Evolutionary conservation across 768 basidiomycete genomes (phyloP), one percentile per base, ranked within the genome.

Genomic region (Boletus speciosus): DNA sequence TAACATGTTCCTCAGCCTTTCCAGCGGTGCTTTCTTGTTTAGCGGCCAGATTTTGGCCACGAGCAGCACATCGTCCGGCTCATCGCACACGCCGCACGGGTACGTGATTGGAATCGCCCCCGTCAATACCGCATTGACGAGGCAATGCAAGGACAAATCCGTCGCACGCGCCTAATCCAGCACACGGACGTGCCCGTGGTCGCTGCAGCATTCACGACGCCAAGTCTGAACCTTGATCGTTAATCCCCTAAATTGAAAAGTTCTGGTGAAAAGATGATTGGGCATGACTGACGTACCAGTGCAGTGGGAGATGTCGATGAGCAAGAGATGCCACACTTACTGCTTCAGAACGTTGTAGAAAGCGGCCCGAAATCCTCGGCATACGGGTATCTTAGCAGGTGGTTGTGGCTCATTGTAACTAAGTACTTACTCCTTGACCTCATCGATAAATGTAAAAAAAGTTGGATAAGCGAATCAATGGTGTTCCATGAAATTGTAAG

Each of bases 11-110:
- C 39, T 47, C 11, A 49, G 6, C 38, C 41, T 21, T 41, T 36
- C 4, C 21, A 56, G 59, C 51, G 5, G 19, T 42, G 1, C 27
- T 60, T 8, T 38, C 54, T 23, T 29, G 55, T 25, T 19, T 51
- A 8, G 42, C 43, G 6, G 21, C 25, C 42, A 42, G 38, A 25
- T 31, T 27, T 35, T 48, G 49, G 27, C 35, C 40, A 7, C 49
- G 40, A 21, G 16, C 35, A 23, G 9, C 36, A 7, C 16, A 5
- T 12, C 37, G 14, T 15, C 42, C 6, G 15, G 19, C 10, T 16
- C 42, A 29, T 15, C 42, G 12, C 5, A 16, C 14, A 36, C 36
- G 23, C 36, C 38, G 14, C 16, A 29, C 2, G 16, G 27, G 59
- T 61, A 48, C 2, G 58, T 41, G 7, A 9, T 31, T n/a, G 3